Conservation (phyloP, 805 yeast genomes). For the Myxozyma vanderwaltii region DNA sequence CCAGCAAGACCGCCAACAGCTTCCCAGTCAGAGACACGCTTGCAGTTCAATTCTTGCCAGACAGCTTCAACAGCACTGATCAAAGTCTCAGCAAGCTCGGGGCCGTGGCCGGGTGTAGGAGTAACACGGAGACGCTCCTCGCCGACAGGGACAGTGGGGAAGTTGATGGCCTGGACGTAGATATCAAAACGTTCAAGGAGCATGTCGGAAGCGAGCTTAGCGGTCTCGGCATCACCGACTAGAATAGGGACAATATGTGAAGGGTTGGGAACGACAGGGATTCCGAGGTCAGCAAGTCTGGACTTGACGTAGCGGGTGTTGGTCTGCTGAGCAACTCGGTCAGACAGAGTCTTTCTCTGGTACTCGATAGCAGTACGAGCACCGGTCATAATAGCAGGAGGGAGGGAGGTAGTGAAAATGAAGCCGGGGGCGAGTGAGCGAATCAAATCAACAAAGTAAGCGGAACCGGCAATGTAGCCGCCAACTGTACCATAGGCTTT, state of each 20-base stretch:
- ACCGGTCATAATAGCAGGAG: slow-evolving; percentile 98
- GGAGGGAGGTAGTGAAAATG: slow-evolving; percentile 93
- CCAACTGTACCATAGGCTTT: slow-evolving; percentile 97
- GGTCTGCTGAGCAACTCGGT: slow-evolving; percentile 80
- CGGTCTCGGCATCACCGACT: slow-evolving; percentile 91
- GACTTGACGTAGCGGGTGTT: slow-evolving; percentile 84
- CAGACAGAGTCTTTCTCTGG: slow-evolving; percentile 74
- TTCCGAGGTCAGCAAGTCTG: slow-evolving; percentile 66
- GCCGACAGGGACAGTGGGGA: slow-evolving; percentile 96
- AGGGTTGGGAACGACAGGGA: slow-evolving; percentile 97
- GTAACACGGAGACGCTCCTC: slow-evolving; percentile 95
- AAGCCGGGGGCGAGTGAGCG: slow-evolving; percentile 97
- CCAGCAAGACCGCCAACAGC: slow-evolving; percentile 86
- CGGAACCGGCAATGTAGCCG: slow-evolving; percentile 92
- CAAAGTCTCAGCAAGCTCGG: slow-evolving; percentile 72
- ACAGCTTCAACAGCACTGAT: slow-evolving; percentile 79
- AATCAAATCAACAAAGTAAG: slow-evolving; percentile 86
- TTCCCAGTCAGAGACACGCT: slow-evolving; percentile 78
- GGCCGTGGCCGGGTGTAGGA: slow-evolving; percentile 96
- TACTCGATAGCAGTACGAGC: slow-evolving; percentile 83
- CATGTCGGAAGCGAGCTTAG: slow-evolving; percentile 87
- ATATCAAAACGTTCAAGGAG: slow-evolving; percentile 80
- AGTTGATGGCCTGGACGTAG: slow-evolving; percentile 97
- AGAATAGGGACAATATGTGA: slow-evolving; percentile 95
- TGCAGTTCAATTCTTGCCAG: slow-evolving; percentile 71